Base-by-base conservation (phyloP, 306 rosid genomes). In the Boehmeria nivea region DNA sequence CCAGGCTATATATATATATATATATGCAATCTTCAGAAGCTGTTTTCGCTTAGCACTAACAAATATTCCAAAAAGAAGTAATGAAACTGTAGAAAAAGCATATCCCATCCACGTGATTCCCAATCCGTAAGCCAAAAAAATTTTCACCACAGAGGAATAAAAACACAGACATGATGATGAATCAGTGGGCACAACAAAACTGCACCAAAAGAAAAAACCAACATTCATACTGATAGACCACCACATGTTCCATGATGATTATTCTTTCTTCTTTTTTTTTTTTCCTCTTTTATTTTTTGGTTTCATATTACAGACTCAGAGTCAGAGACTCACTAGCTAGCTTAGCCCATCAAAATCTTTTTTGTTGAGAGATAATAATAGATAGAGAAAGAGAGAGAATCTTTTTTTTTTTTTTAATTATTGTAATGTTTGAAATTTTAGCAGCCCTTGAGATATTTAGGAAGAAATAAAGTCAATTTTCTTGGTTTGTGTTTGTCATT, bases 401-500 rank as follows among this genome's bases (percentile, higher is more conserved):
- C 81, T 72, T 45, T 54, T 6, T 39, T 23, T 45, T 63, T 63
- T 22, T 40, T 8, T 2, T 40, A 40, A 40, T 11, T 40, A 11
- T 40, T 40, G 45, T 40, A 4, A 40, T 4, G 36, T 28, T 3
- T 31, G 36, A 10, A 14, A 40, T 3, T 11, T 54, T 65, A 72
- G 62, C 84, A 77, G 57, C 76, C 74, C 64, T 69, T 84, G 43
- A 78, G 63, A 63, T 67, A 75, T 12, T 16, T 26, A 48, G 61
- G 58, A 60, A 64, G 51, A 69, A 81, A 76, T 58, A 63, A 70
- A 43, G 67, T 79, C 40, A 64, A 76, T 67, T 50, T 79, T 82
- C 68, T 82, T n/a, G 76, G 67, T 70, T 79, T 83, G 60, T 76
- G 71, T 71, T 70, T 79, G 40, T 78, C 78, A 78, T 78, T 76